These are phyloP conservation scores for Backusella australiensis DNA, from an alignment of 192 early-diverging fungal species.

Conservation along the genomic window DNA sequence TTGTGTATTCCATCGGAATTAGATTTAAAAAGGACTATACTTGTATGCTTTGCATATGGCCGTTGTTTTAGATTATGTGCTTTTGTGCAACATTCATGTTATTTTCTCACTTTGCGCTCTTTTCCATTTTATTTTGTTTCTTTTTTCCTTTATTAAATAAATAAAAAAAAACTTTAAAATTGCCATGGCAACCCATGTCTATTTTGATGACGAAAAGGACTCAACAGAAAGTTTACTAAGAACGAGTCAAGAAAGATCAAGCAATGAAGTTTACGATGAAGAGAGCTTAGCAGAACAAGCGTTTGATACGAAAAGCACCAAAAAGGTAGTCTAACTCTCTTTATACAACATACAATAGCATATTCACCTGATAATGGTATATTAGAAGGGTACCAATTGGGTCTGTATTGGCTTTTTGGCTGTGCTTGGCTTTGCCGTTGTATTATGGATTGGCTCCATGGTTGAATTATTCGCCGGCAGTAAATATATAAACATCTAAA, in stretches of 20 bases:
- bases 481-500: neutral
- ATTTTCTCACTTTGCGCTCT: no score
- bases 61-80: neutral
- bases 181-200: neutral
- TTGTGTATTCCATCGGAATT: neutral
- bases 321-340: neutral
- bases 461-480: conserved; percentile 6
- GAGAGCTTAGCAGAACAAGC: neutral
- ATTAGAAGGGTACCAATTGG: conserved; percentile 14
- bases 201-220: neutral
- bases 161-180: neutral
- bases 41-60: neutral
- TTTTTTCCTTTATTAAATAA: neutral
- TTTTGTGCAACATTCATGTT: neutral
- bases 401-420: conserved; percentile 23
- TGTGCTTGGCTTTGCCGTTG: conserved; percentile 14
- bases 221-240: neutral
- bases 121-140: neutral
- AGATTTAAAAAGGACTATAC: neutral
- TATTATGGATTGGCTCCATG: conserved; percentile 26
- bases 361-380: neutral
- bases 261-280: neutral
- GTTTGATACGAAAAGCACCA: neutral
- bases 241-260: neutral
- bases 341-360: neutral